Evolutionary conservation across 2,329 filamentous ascomycete genomes (phyloP).

Genomic region (Fusarium sp.): DNA sequence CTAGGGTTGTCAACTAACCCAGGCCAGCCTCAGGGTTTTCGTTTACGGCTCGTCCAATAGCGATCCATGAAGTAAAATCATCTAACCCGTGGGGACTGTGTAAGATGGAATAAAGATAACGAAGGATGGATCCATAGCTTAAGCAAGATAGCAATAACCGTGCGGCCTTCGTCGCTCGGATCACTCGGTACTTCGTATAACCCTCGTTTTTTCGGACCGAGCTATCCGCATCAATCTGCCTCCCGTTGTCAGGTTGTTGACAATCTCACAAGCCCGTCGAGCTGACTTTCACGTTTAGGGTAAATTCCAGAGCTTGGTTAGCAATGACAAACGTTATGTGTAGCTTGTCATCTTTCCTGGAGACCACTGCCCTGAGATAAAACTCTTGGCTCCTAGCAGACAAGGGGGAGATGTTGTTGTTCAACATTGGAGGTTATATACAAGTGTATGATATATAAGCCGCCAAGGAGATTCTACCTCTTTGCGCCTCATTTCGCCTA

Average conservation of each 20-base stretch:
- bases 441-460: too few relatives aligned
- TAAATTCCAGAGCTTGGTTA: neutral
- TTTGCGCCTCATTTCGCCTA: neutral
- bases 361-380: too few relatives aligned
- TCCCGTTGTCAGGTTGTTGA: neutral
- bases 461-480: too few relatives aligned
- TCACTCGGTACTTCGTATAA: neutral
- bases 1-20: neutral
- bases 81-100: neutral
- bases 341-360: neutral
- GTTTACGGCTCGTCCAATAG: conserved; percentile 24
- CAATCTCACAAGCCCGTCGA: neutral
- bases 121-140: neutral
- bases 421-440: too few relatives aligned
- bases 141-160: neutral
- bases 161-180: neutral
- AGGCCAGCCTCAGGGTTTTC: neutral
- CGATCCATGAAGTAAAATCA: neutral
- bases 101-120: neutral
- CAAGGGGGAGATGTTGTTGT: too few relatives aligned
- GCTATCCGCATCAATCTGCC: neutral
- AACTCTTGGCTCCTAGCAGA: too few relatives aligned
- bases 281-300: neutral
- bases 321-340: neutral
- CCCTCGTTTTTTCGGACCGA: neutral